phyloP scores from a whole-genome alignment of 139 green algal genomes.

The Gonium pectorale region DNA sequence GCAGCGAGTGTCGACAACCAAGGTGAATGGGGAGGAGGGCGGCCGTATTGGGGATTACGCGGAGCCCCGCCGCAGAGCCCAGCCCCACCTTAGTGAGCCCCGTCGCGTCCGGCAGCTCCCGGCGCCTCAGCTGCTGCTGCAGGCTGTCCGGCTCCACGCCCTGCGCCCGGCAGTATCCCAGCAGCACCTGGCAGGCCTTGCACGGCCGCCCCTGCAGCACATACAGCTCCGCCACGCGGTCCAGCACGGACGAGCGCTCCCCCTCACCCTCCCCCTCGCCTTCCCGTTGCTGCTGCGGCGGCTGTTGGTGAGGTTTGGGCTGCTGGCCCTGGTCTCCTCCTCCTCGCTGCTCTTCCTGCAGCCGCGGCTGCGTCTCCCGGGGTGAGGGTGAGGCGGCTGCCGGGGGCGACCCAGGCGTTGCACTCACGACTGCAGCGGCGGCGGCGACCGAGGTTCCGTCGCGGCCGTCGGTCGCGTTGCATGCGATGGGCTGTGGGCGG shows the following conservation, averaged over 20 bases:
- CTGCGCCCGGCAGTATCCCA: conserved; percentile 11
- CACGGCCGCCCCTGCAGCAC: background rate
- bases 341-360: too few species aligned
- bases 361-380: too few species aligned
- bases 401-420: too few species aligned
- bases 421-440: too few species aligned
- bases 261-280: background rate
- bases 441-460: too few species aligned
- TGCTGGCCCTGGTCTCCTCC: background rate
- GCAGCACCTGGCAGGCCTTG: conserved; percentile 19
- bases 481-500: too few species aligned
- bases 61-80: background rate
- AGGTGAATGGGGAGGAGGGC: background rate
- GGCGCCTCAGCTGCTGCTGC: background rate
- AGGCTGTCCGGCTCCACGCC: background rate
- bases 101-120: background rate
- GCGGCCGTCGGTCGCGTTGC: too few species aligned
- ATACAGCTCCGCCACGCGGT: conserved; percentile 21
- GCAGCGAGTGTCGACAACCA: background rate
- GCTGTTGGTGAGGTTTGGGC: background rate
- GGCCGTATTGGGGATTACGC: background rate
- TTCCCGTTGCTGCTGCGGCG: background rate
- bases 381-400: background rate
- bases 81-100: background rate
- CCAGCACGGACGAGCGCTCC: background rate